Evolutionary conservation across 371 early-diverging fungal species (phyloP).

Genomic region (Phascolomyces articulosus): DNA sequence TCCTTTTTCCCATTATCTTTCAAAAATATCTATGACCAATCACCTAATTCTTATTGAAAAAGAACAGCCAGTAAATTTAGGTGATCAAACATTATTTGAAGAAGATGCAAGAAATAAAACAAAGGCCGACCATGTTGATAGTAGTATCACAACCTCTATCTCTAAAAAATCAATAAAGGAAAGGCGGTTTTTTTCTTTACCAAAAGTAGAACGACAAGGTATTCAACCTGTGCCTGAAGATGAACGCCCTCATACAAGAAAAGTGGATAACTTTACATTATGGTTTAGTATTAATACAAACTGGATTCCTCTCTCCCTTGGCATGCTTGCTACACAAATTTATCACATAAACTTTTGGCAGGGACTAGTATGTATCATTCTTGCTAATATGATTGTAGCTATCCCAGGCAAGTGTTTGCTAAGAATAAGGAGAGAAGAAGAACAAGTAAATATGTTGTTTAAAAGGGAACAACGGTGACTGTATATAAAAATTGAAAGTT

Average conservation of each 20-base stretch:
- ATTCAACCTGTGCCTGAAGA: constrained; percentile 17
- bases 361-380: constrained; percentile 10
- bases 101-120: too few relatives aligned
- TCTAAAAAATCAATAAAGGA: neutral
- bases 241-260: constrained; percentile 18
- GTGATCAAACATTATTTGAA: too few relatives aligned
- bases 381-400: constrained; percentile 2
- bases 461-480: too few relatives aligned
- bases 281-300: constrained; percentile 20
- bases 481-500: too few relatives aligned
- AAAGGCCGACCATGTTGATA: neutral
- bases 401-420: constrained; percentile 1
- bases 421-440: neutral
- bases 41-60: too few relatives aligned
- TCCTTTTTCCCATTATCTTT: too few relatives aligned
- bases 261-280: constrained; percentile 17
- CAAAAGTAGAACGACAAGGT: constrained; percentile 10
- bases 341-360: constrained; percentile 15
- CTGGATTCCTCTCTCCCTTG: constrained; percentile 2
- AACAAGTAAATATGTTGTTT: too few relatives aligned
- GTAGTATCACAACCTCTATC: neutral
- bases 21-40: too few relatives aligned
- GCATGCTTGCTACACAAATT: constrained; percentile 10
- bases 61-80: too few relatives aligned
- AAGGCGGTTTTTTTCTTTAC: neutral